Evolutionary conservation across 768 basidiomycete species (phyloP).

Genomic region (Phylloporus sp.): DNA sequence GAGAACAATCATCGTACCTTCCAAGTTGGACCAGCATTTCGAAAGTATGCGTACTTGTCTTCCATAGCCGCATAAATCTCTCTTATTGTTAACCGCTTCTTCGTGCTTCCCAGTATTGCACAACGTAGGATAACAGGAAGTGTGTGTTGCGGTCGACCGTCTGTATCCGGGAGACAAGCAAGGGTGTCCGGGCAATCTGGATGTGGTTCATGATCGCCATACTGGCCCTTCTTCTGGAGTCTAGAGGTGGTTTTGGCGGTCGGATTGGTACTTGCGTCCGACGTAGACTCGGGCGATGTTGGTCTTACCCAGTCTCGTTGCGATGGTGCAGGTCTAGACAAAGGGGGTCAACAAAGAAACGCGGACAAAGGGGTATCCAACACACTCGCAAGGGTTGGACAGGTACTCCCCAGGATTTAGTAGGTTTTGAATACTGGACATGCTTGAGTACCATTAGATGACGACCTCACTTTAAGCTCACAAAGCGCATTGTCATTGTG

Average conservation of each 20-base stretch:
- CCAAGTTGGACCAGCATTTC: conserved; percentile 78
- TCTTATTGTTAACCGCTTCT: conserved; percentile 73
- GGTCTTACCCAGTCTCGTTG: conserved; percentile 27
- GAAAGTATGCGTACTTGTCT: conserved; percentile 78
- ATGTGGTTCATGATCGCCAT: conserved; percentile 56
- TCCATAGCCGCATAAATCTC: conserved; percentile 89
- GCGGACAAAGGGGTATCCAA: conserved; percentile 8
- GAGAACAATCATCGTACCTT: conserved; percentile 49
- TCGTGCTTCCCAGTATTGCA: conserved; percentile 74
- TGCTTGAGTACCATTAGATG: conserved; percentile 30
- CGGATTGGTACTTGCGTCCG: conserved; percentile 31
- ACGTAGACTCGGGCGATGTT: conserved; percentile 33
- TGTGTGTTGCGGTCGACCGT: conserved; percentile 77
- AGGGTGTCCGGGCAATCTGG: conserved; percentile 76
- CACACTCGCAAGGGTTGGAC: conserved; percentile 42
- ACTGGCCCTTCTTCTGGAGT: conserved; percentile 23
- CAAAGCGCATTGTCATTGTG: conserved; percentile 24
- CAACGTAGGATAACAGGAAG: conserved; percentile 82
- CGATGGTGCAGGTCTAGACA: conserved; percentile 25
- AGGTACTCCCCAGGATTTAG: conserved; percentile 51
- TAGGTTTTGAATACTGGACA: conserved; percentile 55
- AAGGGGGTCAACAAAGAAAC: conserved; percentile 20
- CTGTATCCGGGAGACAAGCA: conserved; percentile 73
- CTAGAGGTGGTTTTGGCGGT: conserved; percentile 20
- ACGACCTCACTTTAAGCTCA: conserved; percentile 9